phyloP scores from a whole-genome alignment of 2,329 filamentous ascomycete species.

The Exophiala alcalophila region DNA sequence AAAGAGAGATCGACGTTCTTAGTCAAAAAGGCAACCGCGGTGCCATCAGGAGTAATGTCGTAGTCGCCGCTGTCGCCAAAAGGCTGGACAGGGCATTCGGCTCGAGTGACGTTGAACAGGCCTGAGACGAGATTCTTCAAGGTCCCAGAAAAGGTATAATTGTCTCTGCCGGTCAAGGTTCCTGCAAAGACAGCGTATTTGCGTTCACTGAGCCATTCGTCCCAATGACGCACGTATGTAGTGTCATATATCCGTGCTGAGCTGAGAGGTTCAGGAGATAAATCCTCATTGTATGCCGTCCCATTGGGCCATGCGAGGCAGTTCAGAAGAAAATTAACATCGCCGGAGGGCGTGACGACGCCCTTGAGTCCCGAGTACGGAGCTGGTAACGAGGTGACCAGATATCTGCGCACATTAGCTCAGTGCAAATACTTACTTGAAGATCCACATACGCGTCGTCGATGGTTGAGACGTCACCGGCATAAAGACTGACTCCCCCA shows the following conservation, averaged over 20 bases:
- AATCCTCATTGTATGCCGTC: constrained; percentile 63
- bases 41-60: constrained; percentile 54
- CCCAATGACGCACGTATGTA: constrained; percentile 81
- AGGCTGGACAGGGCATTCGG: constrained; percentile 52
- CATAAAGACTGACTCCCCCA: constrained; percentile 41
- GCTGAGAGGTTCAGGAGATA: constrained; percentile 58
- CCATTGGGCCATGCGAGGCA: constrained; percentile 68
- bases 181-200: constrained; percentile 72
- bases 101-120: constrained; percentile 49
- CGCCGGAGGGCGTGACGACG: constrained; percentile 38
- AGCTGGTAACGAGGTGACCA: constrained; percentile 39
- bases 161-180: constrained; percentile 46
- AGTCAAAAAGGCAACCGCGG: constrained; percentile 43
- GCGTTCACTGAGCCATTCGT: constrained; percentile 67
- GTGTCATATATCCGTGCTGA: constrained; percentile 69
- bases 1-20: constrained; percentile 43
- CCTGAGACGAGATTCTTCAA: constrained; percentile 46
- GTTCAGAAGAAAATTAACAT: constrained; percentile 53
- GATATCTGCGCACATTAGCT: constrained; percentile 33
- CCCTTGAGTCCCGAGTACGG: constrained; percentile 41
- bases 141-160: constrained; percentile 44
- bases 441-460: constrained; percentile 32
- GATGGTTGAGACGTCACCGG: constrained; percentile 37
- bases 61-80: constrained; percentile 82
- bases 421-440: background rate